These are phyloP conservation scores for sunflower (Helianthus annuus) DNA, from an alignment of 129 eudicot genomes.

Conservation along the genomic window DNA sequence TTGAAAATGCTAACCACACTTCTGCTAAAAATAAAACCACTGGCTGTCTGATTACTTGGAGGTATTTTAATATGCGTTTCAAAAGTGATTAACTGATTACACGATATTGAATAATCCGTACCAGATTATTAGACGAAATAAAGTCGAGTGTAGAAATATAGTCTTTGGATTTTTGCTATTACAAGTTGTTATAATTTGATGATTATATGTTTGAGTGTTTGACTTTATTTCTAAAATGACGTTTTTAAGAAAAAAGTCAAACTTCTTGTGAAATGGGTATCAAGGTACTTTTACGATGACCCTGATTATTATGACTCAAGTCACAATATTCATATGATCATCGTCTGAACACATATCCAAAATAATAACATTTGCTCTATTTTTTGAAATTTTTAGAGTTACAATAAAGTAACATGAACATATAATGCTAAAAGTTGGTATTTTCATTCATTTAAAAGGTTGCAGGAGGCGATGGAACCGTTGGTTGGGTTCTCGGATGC, in stretches of 20 bases:
- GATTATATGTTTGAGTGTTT: constrained; percentile 1
- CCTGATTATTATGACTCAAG: not conserved
- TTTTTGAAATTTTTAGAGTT: not conserved
- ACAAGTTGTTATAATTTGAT: not conserved
- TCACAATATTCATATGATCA: constrained; percentile 13
- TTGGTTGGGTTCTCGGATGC: constrained; percentile 98
- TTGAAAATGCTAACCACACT: not conserved
- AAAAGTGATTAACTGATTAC: constrained; percentile 20
- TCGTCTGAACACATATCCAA: not conserved
- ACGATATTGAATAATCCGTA: not conserved
- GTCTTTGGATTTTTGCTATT: not conserved
- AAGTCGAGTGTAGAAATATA: not conserved
- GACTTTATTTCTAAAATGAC: not conserved
- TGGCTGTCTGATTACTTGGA: not conserved
- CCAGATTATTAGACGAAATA: not conserved
- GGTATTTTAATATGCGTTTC: not conserved
- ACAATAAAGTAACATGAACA: not conserved
- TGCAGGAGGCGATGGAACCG: constrained; percentile 99
- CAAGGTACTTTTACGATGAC: not conserved
- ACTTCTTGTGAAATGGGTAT: constrained; percentile 1
- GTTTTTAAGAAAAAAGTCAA: not conserved
- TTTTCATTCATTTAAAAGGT: constrained; percentile 53
- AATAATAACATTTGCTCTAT: not conserved
- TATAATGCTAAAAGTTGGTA: not conserved
- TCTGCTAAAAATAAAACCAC: not conserved